A percentile compares a stretch with the other conserved stretches of the same genome.
Evolutionary conservation across 495 filamentous ascomycete genomes (phyloP).

Genomic region (Geoglossum glabrum): DNA sequence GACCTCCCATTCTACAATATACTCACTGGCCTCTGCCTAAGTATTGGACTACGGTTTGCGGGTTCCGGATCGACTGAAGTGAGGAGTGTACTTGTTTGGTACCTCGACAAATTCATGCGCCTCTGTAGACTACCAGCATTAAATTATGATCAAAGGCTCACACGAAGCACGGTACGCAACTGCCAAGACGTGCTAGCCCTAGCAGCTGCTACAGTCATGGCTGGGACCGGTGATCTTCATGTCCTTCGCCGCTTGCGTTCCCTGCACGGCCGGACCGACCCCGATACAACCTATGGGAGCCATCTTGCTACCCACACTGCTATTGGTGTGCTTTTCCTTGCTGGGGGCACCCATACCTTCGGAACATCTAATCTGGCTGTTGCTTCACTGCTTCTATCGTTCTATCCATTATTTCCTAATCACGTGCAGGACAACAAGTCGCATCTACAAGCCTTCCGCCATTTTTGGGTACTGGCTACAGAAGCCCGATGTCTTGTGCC

Average conservation of each 20-base stretch:
- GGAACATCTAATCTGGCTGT: slow-evolving; percentile 75
- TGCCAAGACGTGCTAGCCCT: slow-evolving; percentile 75
- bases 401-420: slow-evolving; percentile 83
- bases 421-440: slow-evolving; percentile 80
- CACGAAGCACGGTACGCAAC: slow-evolving; percentile 65
- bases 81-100: slow-evolving; percentile 62
- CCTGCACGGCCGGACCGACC: slow-evolving; percentile 71
- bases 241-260: slow-evolving; percentile 79
- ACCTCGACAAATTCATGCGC: slow-evolving; percentile 72
- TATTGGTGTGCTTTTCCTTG: slow-evolving; percentile 77
- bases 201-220: slow-evolving; percentile 75
- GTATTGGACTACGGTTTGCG: slow-evolving; percentile 65
- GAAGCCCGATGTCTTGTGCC: slow-evolving; percentile 75
- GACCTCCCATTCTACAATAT: slow-evolving; percentile 91
- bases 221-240: slow-evolving; percentile 73
- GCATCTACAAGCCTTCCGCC: slow-evolving; percentile 89
- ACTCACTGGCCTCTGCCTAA: slow-evolving; percentile 68
- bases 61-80: slow-evolving; percentile 56
- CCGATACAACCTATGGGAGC: slow-evolving; percentile 74
- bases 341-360: slow-evolving; percentile 78
- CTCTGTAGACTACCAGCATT: slow-evolving; percentile 44
- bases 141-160: slow-evolving; percentile 63
- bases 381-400: slow-evolving; percentile 69
- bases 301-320: slow-evolving; percentile 87
- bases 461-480: slow-evolving; percentile 90